Conservation (phyloP, 306 rosid species). For the Vigna radiata region DNA sequence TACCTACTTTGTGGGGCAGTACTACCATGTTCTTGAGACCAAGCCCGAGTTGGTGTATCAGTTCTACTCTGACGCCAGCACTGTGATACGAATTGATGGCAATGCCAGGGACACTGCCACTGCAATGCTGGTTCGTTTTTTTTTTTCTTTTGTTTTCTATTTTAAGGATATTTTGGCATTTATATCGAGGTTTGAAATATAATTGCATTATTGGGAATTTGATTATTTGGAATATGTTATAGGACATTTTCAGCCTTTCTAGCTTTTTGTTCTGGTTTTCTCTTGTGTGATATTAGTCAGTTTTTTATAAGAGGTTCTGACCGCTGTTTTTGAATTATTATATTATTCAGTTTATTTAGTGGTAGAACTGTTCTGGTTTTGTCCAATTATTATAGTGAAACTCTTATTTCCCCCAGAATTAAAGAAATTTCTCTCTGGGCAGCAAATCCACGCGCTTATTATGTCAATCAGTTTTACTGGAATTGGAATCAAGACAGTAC, state of each 20-base stretch:
- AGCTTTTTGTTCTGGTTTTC: neutral
- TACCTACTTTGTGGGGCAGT: slow-evolving; percentile 89
- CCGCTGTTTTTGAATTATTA: neutral
- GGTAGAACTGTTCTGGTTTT: slow-evolving; percentile 26
- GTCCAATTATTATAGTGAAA: slow-evolving; percentile 40
- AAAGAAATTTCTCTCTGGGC: slow-evolving; percentile 51
- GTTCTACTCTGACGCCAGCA: slow-evolving; percentile 86
- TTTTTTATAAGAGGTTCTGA: neutral
- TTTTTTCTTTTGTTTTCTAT: neutral
- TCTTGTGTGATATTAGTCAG: neutral
- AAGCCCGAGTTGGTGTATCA: slow-evolving; percentile 79
- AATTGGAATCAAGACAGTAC: slow-evolving; percentile 78
- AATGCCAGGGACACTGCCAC: slow-evolving; percentile 66
- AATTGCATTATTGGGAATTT: neutral
- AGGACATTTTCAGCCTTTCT: neutral
- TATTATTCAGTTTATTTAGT: neutral
- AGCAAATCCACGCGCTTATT: slow-evolving; percentile 86
- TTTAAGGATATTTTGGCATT: neutral
- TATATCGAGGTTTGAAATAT: neutral
- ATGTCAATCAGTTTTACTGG: slow-evolving; percentile 73
- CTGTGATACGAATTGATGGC: slow-evolving; percentile 79
- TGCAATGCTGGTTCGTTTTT: slow-evolving; percentile 68
- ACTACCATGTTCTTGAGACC: slow-evolving; percentile 77
- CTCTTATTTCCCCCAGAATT: slow-evolving; percentile 36
- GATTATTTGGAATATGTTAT: neutral